Evolutionary conservation across 2,329 filamentous ascomycete species (phyloP), one percentile per base, ranked within the genome.

Genomic region (Ceratocystis harringtonii): DNA sequence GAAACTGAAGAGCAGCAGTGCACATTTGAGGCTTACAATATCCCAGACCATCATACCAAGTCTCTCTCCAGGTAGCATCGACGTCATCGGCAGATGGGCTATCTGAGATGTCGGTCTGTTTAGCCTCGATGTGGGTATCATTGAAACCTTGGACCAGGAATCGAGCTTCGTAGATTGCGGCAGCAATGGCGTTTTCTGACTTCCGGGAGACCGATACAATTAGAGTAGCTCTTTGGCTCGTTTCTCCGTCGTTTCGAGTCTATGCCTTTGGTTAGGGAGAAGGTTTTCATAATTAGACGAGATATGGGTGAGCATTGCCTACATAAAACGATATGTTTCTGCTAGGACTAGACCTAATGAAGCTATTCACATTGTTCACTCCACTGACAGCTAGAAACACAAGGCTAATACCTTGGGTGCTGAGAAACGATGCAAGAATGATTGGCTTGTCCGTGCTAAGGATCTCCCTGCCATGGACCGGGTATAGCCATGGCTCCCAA

Each of bases 31-130:
- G 73, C 80, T 73, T 71, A 83, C 94, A 99, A 72, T 94, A 99
- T 0, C 91, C 89, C 45, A 99, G 78, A 0, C 91, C 90, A 73
- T 97, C 94, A 72, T 92, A 92, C 91, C 92, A 96, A 67, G 89
- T 84, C 69, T 94, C 85, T 61, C 89, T 77, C 90, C 90, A 96
- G 72, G 84, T 75, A 5, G 79, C 76, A 64, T 80, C 79, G 43
- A 86, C 75, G 4, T 79, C 79, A 30, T 78, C 75, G 17, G 75
- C 74, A 71, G 68, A 30, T 25, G 52, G 41, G 58, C 7, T 41
- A 15, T 61, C 41, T 5, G 15, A 41, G 36, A 10, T 41, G 12
- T 19, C 1, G 25, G 61, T 5, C 63, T 36, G 10, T 17, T 15
- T 17, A 44, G 30, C 28, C 44, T 52, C 36, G 12, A n/a, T 3